Evolutionary conservation across 2,329 filamentous ascomycete species (phyloP), one percentile per base, ranked within the genome.

Genomic region (Diaporthe vexans): DNA sequence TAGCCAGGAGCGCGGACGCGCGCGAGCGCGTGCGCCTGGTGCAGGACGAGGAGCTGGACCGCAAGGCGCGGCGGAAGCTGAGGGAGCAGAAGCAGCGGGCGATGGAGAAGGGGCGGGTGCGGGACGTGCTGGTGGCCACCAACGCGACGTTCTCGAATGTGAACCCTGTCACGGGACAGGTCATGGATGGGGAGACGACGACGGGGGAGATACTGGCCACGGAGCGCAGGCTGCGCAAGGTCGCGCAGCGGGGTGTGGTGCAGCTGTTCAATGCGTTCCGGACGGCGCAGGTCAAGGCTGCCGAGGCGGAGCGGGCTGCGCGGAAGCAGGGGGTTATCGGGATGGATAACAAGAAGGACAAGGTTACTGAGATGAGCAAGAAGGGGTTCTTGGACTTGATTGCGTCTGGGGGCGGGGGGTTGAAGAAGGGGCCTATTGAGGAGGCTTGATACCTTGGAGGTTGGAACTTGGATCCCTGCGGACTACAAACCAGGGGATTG

Each of bases 191-290:
- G 74, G 85, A 88, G 72, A 90, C 11, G 35, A 37, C 89, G 26
- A 89, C 89, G 35, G 85, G 85, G 21, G 86, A 89, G 76, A 88
- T 90, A 35, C 81, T 91, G 80, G 94, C 94, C 80, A 90, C 92
- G 79, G 96, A 98, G 87, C 93, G 92, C 85, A 88, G 91, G 77
- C 83, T 98, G 80, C 91, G 94, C 80, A 97, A 97, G 86, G 95
- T 94, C 65, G 95, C 95, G 58, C 95, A 98, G 84, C 90, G 95
- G 72, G 96, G 96, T 90, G 97, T 99, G 54, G 93, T 98, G 33
- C 97, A 96, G 87, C 87, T 99, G 74, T 99, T 99, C 85, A 98
- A 98, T 83, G 97, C 97, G 0, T 95, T 99, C 43, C 89, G 96
- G 58, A 94, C 94, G 29, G 95, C 97, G 19, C 97, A 99, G 84